Base-by-base conservation (phyloP, 257 asterid species). In the Nicotiana tomentosiformis region DNA sequence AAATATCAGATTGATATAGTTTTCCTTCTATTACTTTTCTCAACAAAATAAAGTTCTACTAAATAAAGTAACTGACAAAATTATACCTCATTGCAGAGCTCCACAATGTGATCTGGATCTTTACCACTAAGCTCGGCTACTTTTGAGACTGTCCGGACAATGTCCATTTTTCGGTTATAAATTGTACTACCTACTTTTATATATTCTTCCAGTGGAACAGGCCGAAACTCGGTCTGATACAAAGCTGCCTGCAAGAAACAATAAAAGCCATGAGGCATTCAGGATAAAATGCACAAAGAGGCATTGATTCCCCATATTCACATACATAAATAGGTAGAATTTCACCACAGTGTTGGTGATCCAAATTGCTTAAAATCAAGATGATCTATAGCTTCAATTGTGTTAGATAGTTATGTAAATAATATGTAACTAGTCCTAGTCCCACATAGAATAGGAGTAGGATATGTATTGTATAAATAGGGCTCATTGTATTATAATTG, bases 101-200 rank as follows among this genome's bases (percentile, higher is more conserved):
- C 98, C 80, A 91, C 97, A 79, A 96, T 84, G 85, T 96, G 99
- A 88, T 96, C 99, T 7, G 99, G 99, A 89, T 96, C 98, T 89
- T 90, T 96, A 84, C 98, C 98, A 81, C 95, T 94, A 82, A 94
- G 91, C 53, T 89, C 94, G 76, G 98, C 95, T 69, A 32, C 84
- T 89, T 90, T 96, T 8, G 97, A 89, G 69, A 96, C 85, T 74
- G 93, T 91, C 89, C 97, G 88, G 33, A 96, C 91, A 76, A 90
- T 87, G 74, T 89, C 90, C 98, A 96, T 92, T 80, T 92, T 89
- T 88, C 89, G 95, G 91, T 90, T 91, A 82, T 94, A 96, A 83
- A 96, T 89, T 78, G 93, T 83, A 84, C 85, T 89, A 11, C 98
- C 99, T 83, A 96, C 87, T 90, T 96, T 96, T 76, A 96, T 88